Conservation (phyloP, 352 stramenopile species). For the Globisporangium spinosum region DNA sequence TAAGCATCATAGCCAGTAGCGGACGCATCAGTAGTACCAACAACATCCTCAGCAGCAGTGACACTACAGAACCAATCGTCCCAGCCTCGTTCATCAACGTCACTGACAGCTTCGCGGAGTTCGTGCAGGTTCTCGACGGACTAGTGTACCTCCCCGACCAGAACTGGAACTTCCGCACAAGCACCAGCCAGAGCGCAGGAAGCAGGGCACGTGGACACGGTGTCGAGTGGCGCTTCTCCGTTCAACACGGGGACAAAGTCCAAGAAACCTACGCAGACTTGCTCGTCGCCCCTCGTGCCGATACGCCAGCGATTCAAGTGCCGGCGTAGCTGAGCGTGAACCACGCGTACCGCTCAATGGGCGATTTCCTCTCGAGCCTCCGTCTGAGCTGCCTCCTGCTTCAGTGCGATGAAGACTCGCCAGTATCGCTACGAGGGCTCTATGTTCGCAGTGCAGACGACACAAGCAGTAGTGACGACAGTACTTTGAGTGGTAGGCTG, state of each 20-base stretch:
- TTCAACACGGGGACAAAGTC: conserved; percentile 21
- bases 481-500: neutral
- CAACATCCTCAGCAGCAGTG: neutral
- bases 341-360: conserved; percentile 25
- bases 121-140: conserved; percentile 21
- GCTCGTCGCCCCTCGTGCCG: conserved; percentile 26
- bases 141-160: conserved; percentile 37
- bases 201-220: conserved; percentile 14
- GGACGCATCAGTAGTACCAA: conserved; percentile 16
- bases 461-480: conserved; percentile 19
- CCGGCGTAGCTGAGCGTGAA: conserved; percentile 16
- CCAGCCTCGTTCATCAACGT: conserved; percentile 3
- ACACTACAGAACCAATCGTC: neutral
- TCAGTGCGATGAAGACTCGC: conserved; percentile 38
- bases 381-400: conserved; percentile 43
- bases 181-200: neutral
- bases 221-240: conserved; percentile 46
- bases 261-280: conserved; percentile 34
- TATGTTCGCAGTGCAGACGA: conserved; percentile 26
- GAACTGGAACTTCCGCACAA: conserved; percentile 49
- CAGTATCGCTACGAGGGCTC: conserved; percentile 30
- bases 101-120: conserved; percentile 17
- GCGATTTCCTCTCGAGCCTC: conserved; percentile 41
- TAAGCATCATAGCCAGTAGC: conserved; percentile 23
- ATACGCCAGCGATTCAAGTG: conserved; percentile 48